These are phyloP conservation scores for Rhypophila decipiens DNA, from an alignment of 495 filamentous ascomycete species.

Conservation along the genomic window DNA sequence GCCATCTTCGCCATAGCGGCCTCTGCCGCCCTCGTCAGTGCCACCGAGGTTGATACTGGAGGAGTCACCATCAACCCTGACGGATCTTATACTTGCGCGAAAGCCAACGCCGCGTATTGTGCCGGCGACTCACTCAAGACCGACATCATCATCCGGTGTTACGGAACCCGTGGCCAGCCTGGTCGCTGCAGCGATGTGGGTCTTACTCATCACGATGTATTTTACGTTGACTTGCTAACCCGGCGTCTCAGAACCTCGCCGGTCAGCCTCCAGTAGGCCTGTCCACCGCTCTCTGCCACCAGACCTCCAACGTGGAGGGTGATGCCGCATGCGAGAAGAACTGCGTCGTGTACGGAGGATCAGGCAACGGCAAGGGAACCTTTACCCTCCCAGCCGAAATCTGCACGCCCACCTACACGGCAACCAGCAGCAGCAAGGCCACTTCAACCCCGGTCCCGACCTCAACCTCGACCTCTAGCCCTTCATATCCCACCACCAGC, in stretches of 20 bases:
- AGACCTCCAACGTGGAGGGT: constrained; percentile 13
- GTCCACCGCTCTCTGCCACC: constrained; percentile 18
- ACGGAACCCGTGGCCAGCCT: constrained; percentile 11
- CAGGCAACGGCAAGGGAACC: constrained; percentile 3
- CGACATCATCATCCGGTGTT: constrained; percentile 31
- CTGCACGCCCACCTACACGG: constrained; percentile 20
- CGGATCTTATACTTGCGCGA: constrained; percentile 15
- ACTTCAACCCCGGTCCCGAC: no score
- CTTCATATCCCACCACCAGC: not conserved
- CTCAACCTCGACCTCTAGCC: no score
- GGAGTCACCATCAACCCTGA: constrained; percentile 10
- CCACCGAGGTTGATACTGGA: no score
- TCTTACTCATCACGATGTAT: not conserved
- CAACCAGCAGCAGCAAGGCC: not conserved
- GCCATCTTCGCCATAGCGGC: constrained; percentile 16
- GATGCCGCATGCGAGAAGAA: constrained; percentile 32
- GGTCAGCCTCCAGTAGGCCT: constrained; percentile 21
- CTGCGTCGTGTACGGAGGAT: constrained; percentile 27
- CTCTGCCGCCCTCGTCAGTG: constrained; percentile 21
- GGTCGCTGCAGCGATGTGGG: constrained; percentile 23
- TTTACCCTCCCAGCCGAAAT: constrained; percentile 18
- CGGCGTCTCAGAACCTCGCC: constrained; percentile 17
- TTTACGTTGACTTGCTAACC: not conserved
- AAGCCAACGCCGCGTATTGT: constrained; percentile 23
- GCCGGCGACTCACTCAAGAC: constrained; percentile 20